These are phyloP conservation scores for Arabis alpina DNA, from an alignment of 345 rosid species.

Conservation along the genomic window DNA sequence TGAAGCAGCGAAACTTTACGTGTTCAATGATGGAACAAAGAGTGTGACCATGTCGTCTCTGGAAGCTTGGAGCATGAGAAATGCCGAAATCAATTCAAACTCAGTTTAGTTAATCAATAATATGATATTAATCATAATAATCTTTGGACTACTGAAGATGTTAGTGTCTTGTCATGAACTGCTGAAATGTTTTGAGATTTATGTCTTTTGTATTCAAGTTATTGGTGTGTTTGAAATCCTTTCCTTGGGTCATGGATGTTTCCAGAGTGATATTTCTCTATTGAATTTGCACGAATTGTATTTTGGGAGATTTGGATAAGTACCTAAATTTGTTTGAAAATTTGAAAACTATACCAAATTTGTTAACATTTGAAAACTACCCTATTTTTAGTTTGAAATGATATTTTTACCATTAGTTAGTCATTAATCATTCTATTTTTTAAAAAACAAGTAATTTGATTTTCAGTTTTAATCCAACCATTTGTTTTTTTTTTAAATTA, in stretches of 20 bases:
- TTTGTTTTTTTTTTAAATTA: too few species aligned
- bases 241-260: conserved; percentile 3
- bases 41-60: conserved; percentile 47
- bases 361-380: too few species aligned
- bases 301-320: too few species aligned
- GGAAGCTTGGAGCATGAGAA: conserved; percentile 73
- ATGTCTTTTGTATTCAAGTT: neutral
- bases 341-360: too few species aligned
- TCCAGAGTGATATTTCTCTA: neutral
- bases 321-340: too few species aligned
- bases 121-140: neutral
- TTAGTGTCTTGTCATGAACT: conserved; percentile 8
- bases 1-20: conserved; percentile 45
- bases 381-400: too few species aligned
- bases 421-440: too few species aligned
- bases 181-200: neutral
- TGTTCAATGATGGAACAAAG: conserved; percentile 56
- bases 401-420: too few species aligned
- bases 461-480: too few species aligned
- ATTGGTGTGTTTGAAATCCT: neutral
- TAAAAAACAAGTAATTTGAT: too few species aligned
- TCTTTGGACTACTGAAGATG: conserved; percentile 18
- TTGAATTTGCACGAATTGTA: neutral
- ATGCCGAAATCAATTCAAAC: conserved; percentile 45
- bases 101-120: neutral